Percentiles rank a stretch among this genome's conserved stretches.
Evolutionary conservation across 208 protist species (phyloP).

Genomic region (Leishmania amazonensis): DNA sequence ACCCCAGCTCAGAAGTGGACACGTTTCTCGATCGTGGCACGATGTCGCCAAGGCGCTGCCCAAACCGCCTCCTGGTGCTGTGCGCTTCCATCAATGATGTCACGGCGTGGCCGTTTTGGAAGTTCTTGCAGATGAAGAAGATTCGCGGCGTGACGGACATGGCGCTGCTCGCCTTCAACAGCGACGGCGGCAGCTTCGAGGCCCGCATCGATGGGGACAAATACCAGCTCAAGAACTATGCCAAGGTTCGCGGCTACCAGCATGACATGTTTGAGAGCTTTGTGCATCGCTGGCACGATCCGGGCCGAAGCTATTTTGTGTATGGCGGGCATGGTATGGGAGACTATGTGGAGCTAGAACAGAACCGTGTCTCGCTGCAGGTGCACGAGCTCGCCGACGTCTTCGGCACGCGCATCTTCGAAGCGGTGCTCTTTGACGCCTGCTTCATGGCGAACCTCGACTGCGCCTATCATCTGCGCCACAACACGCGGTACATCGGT

Average conservation of each 20-base stretch:
- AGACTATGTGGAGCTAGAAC: constrained; percentile 84
- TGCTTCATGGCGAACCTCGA: constrained; percentile 91
- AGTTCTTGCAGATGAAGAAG: constrained; percentile 89
- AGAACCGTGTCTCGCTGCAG: constrained; percentile 61
- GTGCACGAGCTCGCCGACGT: constrained; percentile 73
- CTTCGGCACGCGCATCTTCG: constrained; percentile 65
- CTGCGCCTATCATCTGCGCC: constrained; percentile 80
- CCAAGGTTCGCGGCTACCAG: constrained; percentile 55
- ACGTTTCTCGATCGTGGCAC: background rate
- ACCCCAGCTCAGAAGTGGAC: background rate
- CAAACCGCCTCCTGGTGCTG: constrained; percentile 72
- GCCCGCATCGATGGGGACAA: constrained; percentile 73
- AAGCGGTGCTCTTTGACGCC: constrained; percentile 86
- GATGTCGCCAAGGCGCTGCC: constrained; percentile 29
- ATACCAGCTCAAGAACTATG: constrained; percentile 78
- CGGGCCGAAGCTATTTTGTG: constrained; percentile 79
- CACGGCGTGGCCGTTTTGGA: constrained; percentile 88
- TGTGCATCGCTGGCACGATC: constrained; percentile 66
- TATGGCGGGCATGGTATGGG: constrained; percentile 91
- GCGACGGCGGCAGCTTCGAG: constrained; percentile 84
- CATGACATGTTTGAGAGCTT: constrained; percentile 76
- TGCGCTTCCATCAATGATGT: constrained; percentile 87
- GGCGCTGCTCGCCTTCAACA: constrained; percentile 87
- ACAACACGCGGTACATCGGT: constrained; percentile 85
- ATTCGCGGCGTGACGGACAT: constrained; percentile 75